A percentile compares a stretch with the other conserved stretches of the same genome.
These are phyloP conservation scores for Porcisia hertigi DNA, from an alignment of 208 protist genomes.

Conservation along the genomic window DNA sequence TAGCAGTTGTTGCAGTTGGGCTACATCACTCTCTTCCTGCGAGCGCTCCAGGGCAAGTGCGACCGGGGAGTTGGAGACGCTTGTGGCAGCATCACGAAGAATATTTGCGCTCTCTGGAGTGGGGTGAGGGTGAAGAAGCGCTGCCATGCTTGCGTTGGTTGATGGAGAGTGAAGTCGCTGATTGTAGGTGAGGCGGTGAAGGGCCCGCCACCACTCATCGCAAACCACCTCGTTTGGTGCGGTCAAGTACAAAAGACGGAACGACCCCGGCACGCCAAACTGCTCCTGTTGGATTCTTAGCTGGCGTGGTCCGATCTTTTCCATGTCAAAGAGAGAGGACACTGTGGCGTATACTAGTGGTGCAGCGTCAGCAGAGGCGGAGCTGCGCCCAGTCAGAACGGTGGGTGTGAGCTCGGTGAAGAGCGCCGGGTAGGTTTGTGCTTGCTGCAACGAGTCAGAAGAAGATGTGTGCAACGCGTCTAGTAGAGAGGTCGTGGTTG, in stretches of 20 bases:
- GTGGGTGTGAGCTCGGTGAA: slow-evolving; percentile 33
- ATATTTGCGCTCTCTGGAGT: neutral
- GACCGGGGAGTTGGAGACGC: neutral
- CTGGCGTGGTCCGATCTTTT: slow-evolving; percentile 25
- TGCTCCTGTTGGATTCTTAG: slow-evolving; percentile 23
- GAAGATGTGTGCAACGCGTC: neutral
- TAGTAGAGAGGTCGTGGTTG: neutral
- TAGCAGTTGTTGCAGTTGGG: neutral
- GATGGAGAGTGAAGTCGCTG: neutral
- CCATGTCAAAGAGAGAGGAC: slow-evolving; percentile 25
- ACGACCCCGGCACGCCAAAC: slow-evolving; percentile 7
- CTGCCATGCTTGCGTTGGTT: neutral
- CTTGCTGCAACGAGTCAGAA: neutral
- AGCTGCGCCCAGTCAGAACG: slow-evolving; percentile 19
- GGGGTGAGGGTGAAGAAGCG: neutral
- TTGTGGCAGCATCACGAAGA: neutral
- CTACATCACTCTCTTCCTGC: neutral
- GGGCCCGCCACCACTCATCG: slow-evolving; percentile 29
- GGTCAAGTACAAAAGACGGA: slow-evolving; percentile 17
- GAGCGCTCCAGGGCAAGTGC: neutral
- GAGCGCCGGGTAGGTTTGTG: slow-evolving; percentile 18
- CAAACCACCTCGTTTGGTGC: slow-evolving; percentile 10
- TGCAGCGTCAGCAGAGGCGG: neutral
- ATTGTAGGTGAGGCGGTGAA: slow-evolving; percentile 18
- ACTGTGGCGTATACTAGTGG: slow-evolving; percentile 28